These are phyloP conservation scores for Pistacia vera DNA, from an alignment of 345 rosid species.

Conservation along the genomic window DNA sequence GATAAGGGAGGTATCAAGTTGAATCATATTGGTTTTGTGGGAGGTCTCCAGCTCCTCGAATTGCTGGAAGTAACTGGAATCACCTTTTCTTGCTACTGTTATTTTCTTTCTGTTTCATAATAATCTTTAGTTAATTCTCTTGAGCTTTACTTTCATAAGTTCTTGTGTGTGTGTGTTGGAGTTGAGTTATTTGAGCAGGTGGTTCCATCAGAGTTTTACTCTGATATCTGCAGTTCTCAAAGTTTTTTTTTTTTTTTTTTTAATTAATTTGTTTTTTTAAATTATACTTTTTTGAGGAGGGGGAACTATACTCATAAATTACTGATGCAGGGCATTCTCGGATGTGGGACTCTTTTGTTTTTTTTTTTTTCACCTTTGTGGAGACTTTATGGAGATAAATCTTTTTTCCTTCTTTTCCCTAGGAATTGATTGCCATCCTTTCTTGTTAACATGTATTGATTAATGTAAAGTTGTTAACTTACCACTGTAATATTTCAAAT, in stretches of 20 bases:
- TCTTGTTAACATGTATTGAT: not conserved
- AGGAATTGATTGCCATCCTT: constrained; percentile 2
- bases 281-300: not conserved
- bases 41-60: too few relatives aligned
- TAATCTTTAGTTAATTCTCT: too few relatives aligned
- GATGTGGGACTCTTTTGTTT: not conserved
- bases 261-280: not conserved
- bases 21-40: too few relatives aligned
- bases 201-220: too few relatives aligned
- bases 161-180: too few relatives aligned
- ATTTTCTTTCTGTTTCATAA: too few relatives aligned
- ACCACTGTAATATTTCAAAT: constrained; percentile 14
- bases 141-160: too few relatives aligned
- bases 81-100: too few relatives aligned
- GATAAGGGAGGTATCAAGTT: too few relatives aligned
- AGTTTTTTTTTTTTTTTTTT: not conserved
- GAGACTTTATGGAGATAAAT: not conserved
- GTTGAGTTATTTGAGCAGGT: too few relatives aligned
- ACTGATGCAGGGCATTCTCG: not conserved
- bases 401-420: not conserved
- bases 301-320: not conserved
- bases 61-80: too few relatives aligned
- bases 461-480: constrained; percentile 10
- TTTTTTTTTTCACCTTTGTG: not conserved
- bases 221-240: not conserved